A percentile compares a stretch with the other conserved stretches of the same genome.
phyloP scores from a whole-genome alignment of 257 asterid genomes.

The Buddleja alternifolia region DNA sequence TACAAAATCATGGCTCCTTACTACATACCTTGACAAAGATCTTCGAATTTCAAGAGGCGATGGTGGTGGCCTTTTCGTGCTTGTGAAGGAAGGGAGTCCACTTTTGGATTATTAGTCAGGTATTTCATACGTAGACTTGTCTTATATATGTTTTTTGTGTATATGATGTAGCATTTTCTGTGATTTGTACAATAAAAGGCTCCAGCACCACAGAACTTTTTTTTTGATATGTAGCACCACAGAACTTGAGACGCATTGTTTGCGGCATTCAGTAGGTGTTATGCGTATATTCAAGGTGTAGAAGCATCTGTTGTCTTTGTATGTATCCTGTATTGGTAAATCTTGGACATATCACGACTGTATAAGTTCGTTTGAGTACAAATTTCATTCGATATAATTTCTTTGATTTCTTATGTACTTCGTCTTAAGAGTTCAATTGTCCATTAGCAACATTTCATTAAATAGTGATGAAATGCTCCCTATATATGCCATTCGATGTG shows the following conservation, averaged over 20 bases:
- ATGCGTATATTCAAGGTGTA: not conserved
- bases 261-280: not conserved
- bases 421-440: too few species aligned
- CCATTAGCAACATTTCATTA: too few species aligned
- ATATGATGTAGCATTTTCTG: not conserved
- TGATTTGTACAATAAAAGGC: constrained; percentile 2
- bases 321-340: too few species aligned
- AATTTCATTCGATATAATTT: too few species aligned
- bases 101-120: constrained; percentile 59
- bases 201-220: not conserved
- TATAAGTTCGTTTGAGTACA: too few species aligned
- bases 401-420: too few species aligned
- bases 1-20: constrained; percentile 78
- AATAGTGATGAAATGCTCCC: too few species aligned
- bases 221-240: too few species aligned
- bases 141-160: not conserved
- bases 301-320: not conserved
- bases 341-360: too few species aligned
- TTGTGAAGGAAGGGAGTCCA: constrained; percentile 85
- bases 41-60: constrained; percentile 91
- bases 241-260: not conserved
- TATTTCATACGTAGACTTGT: constrained; percentile 4
- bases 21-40: constrained; percentile 87
- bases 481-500: too few species aligned
- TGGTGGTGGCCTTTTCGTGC: constrained; percentile 97